Conservation (phyloP, 305 asterid genomes). For the Fraxinus baroniana region DNA sequence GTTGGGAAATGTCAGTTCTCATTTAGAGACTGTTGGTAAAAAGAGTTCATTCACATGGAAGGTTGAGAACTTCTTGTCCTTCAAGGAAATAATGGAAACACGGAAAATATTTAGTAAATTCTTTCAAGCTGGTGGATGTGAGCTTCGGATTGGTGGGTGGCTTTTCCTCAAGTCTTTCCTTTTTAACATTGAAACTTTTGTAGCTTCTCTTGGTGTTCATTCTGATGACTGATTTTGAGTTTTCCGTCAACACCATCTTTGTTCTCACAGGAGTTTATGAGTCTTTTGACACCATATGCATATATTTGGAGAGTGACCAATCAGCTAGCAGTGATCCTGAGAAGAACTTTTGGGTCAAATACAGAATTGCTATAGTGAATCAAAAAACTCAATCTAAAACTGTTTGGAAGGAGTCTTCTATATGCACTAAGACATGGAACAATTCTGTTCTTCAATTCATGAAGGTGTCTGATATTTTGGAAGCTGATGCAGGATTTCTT, state of each 20-base stretch:
- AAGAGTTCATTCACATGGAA: conserved; percentile 95
- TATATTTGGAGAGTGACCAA: conserved; percentile 98
- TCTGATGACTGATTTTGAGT: conserved; percentile 23
- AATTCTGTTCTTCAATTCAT: conserved; percentile 98
- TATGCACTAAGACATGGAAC: conserved; percentile 99
- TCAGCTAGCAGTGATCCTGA: conserved; percentile 86
- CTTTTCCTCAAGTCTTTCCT: conserved; percentile 27
- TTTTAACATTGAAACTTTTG: conserved; percentile 24
- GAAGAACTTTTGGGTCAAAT: conserved; percentile 98
- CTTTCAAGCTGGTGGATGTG: conserved; percentile 99
- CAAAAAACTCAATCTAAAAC: conserved; percentile 88
- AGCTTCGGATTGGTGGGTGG: conserved; percentile 96
- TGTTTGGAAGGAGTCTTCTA: conserved; percentile 97
- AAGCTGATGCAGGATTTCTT: conserved; percentile 90
- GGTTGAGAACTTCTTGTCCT: conserved; percentile 96
- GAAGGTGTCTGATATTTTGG: conserved; percentile 98
- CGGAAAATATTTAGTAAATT: conserved; percentile 97
- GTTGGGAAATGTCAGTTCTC: conserved; percentile 45
- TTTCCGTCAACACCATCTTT: conserved; percentile 25
- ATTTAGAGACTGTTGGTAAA: conserved; percentile 51
- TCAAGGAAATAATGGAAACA: conserved; percentile 98
- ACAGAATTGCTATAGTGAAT: conserved; percentile 96
- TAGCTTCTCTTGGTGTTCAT: conserved; percentile 29
- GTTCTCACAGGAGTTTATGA: conserved; percentile 88
- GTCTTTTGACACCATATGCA: conserved; percentile 96